Evolutionary conservation across 202 grass and related monocot species (phyloP), one percentile per base, ranked within the genome.

Genomic region (Eragrostis tef): DNA sequence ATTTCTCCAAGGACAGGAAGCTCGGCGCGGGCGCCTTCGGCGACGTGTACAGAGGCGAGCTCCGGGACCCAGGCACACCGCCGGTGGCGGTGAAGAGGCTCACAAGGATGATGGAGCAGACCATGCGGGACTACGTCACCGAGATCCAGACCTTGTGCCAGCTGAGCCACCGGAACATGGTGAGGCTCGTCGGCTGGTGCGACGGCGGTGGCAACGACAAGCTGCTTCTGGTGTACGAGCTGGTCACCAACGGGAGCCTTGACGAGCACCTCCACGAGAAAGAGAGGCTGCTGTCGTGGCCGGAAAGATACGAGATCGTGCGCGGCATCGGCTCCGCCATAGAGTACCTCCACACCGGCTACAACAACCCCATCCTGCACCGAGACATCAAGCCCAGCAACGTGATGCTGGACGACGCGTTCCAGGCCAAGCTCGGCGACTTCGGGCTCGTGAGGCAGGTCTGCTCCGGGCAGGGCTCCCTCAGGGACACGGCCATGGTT

Each of bases 121-220:
- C 64, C 19, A 61, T 64, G 70, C 79, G 75, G 36, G 83, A 88
- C 51, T 91, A 83, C 20, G 43, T 83, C 19, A 73, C 79, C 49
- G 69, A 93, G 86, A 76, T 93, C 29, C 73, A 42, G 34, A 87
- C 74, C 49, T 31, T 93, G 20, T 75, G 85, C 78, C 62, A 64
- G 27, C 70, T 90, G 9, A 42, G 66, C 21, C 84, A 93, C 11
- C 81, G 74, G 6, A 93, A 93, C 82, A 78, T 87, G 0, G 85
- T 89, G 34, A 72, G 75, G 78, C 60, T 93, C 17, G 58, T 89
- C 31, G 87, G 87, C 7, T 90, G 85, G 81, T 89, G 90, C 73
- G 80, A 87, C 5, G 81, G 84, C 16, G 44, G 49, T 16, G 6
- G 49, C 13, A 6, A 52, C 39, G 64, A 68, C 5, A 52, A 52